These are phyloP conservation scores for Ceratocystis alfenasii DNA, from an alignment of 2,329 filamentous ascomycete genomes.

Conservation along the genomic window DNA sequence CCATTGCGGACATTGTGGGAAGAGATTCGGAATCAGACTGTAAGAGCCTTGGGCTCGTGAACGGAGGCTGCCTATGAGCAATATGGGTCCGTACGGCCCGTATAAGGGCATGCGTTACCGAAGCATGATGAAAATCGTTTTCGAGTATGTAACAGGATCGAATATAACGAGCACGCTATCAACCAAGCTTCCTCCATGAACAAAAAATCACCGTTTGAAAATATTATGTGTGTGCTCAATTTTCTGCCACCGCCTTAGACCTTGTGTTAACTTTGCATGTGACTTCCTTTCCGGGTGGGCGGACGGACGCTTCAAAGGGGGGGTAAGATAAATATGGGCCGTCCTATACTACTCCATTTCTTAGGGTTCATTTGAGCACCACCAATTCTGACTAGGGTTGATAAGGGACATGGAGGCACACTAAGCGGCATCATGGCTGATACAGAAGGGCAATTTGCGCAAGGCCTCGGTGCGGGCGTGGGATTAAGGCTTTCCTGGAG, in stretches of 20 bases:
- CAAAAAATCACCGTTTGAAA: not conserved
- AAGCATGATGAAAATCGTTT: too few relatives aligned
- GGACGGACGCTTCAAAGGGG: not conserved
- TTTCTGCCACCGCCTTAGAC: slow-evolving; percentile 1
- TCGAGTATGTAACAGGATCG: too few relatives aligned
- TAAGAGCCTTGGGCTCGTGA: not conserved
- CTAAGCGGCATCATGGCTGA: too few relatives aligned
- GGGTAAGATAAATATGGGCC: not conserved
- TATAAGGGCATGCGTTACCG: not conserved
- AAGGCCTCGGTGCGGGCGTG: too few relatives aligned
- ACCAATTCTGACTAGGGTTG: too few relatives aligned
- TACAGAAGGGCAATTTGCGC: too few relatives aligned
- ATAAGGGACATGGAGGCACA: too few relatives aligned
- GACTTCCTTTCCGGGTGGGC: not conserved
- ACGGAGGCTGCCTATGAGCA: not conserved
- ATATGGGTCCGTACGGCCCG: not conserved
- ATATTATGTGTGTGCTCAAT: not conserved
- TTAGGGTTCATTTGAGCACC: not conserved
- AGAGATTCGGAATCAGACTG: not conserved
- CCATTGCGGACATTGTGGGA: slow-evolving; percentile 18
- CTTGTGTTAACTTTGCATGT: not conserved
- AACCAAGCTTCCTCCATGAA: too few relatives aligned
- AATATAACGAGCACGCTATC: too few relatives aligned
- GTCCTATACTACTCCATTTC: not conserved
- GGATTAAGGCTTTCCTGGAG: too few relatives aligned